Conservation (phyloP, 106 monocot species). For the Vanilla planifolia region DNA sequence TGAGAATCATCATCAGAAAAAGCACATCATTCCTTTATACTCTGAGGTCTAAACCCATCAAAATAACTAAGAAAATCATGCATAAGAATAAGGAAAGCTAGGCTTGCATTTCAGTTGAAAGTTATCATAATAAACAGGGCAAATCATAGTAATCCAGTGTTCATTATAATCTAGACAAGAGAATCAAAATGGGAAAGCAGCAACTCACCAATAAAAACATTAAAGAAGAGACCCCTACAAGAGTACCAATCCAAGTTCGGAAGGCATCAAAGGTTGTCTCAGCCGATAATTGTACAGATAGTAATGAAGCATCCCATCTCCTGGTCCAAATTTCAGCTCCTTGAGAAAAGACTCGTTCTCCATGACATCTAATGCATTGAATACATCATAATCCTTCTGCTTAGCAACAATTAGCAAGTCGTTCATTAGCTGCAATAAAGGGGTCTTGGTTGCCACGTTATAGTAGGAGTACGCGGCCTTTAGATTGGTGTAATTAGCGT, state of each 20-base stretch:
- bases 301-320: slow-evolving; percentile 79
- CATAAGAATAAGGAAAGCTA: too few relatives aligned
- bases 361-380: slow-evolving; percentile 85
- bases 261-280: slow-evolving; percentile 31
- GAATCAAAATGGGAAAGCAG: not conserved
- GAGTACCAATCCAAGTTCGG: slow-evolving; percentile 61
- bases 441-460: slow-evolving; percentile 61
- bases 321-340: slow-evolving; percentile 81
- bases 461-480: slow-evolving; percentile 79
- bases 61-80: too few relatives aligned
- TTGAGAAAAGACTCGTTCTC: slow-evolving; percentile 68
- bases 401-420: slow-evolving; percentile 76
- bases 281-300: slow-evolving; percentile 68
- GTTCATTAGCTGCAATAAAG: slow-evolving; percentile 65
- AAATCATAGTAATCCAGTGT: not conserved
- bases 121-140: slow-evolving; percentile 3
- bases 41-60: too few relatives aligned
- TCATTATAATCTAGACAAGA: not conserved
- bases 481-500: slow-evolving; percentile 47
- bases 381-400: slow-evolving; percentile 70
- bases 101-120: too few relatives aligned
- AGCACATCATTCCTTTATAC: too few relatives aligned
- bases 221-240: not conserved
- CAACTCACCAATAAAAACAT: not conserved
- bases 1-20: too few relatives aligned